A percentile compares a stretch with the other conserved stretches of the same genome.
phyloP scores from a whole-genome alignment of 2,329 filamentous ascomycete species.

The Fusarium neocosmosporiellum region DNA sequence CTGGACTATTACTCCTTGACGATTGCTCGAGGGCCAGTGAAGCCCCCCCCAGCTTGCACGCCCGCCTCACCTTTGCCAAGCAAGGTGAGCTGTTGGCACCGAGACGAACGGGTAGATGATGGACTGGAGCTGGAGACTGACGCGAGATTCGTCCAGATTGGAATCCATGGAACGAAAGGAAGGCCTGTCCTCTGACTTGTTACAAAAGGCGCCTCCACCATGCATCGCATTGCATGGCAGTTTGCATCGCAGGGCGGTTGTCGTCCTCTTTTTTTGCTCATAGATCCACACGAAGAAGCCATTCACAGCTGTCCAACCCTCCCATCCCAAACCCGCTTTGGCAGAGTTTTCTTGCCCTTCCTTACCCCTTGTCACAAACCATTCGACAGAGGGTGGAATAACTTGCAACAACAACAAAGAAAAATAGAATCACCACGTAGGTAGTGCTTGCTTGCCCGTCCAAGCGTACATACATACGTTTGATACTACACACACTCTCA shows the following conservation, averaged over 20 bases:
- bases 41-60: slow-evolving; percentile 18
- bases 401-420: slow-evolving; percentile 5
- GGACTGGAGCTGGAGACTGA: slow-evolving; percentile 22
- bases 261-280: slow-evolving; percentile 12
- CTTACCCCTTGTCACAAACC: neutral
- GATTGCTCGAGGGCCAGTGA: slow-evolving; percentile 8
- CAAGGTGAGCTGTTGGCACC: slow-evolving; percentile 25
- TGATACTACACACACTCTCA: slow-evolving; percentile 23
- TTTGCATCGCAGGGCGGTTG: slow-evolving; percentile 35
- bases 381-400: slow-evolving; percentile 13
- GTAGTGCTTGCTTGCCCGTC: neutral
- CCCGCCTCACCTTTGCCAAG: slow-evolving; percentile 30
- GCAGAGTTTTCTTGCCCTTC: neutral
- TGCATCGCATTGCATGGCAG: slow-evolving; percentile 32
- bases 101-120: slow-evolving; percentile 30
- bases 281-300: slow-evolving; percentile 19
- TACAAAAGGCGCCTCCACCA: slow-evolving; percentile 31
- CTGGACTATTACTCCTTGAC: neutral
- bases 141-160: slow-evolving; percentile 36
- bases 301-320: slow-evolving; percentile 10
- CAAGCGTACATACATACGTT: slow-evolving; percentile 29
- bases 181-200: slow-evolving; percentile 11
- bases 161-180: slow-evolving; percentile 6
- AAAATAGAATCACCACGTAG: slow-evolving; percentile 19
- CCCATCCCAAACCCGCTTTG: neutral